Base-by-base conservation (phyloP, 1,284 basidiomycete species). In the Ceratorhiza oryzae-sativae region DNA sequence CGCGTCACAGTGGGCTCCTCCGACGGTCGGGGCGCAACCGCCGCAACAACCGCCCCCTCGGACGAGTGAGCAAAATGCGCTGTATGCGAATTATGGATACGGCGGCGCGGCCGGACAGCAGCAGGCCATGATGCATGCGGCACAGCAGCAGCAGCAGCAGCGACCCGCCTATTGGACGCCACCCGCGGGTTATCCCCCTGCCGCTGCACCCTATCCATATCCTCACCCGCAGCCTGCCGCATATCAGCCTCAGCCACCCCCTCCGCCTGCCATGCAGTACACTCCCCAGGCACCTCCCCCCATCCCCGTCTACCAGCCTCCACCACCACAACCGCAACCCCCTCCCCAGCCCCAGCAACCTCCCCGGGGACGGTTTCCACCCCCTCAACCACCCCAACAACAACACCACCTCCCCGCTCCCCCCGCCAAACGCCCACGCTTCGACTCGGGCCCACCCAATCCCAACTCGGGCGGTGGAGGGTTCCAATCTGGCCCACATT, bases 41-140 rank as follows among this genome's bases (percentile, higher is more conserved):
- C 82, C 89, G 51, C 83, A 87, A n/a, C n/a, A n/a, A 23, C 87
- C 70, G 1, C 39, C 75, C 56, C 70, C 91, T 76, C 49, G 76
- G 49, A 36, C 75, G 27, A 53, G 72, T 45, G 75, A 76, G 20
- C 90, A 93, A 77, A 89, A 87, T 77, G 88, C 90, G 30, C 77
- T 93, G 41, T 93, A 92, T 76, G 91, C 91, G 1, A 93, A 93
- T 78, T 93, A 93, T 77, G 91, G 91, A 32, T 93, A 93, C 78
- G 90, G 91, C 1, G 83, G 84, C 49, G 63, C 63, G 4, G 63
- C 63, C 23, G 63, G 63, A 5, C 63, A 67, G 30, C 63, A 67
- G 49, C 63, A 67, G 27, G 63, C 63, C 9, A 55, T 67, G 63
- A 41, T 67, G 36, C 48, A 48, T 27, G 34, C 32, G 9, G 46